These are phyloP conservation scores for Solanum hybrid DNA, from an alignment of 305 asterid genomes.

Conservation along the genomic window DNA sequence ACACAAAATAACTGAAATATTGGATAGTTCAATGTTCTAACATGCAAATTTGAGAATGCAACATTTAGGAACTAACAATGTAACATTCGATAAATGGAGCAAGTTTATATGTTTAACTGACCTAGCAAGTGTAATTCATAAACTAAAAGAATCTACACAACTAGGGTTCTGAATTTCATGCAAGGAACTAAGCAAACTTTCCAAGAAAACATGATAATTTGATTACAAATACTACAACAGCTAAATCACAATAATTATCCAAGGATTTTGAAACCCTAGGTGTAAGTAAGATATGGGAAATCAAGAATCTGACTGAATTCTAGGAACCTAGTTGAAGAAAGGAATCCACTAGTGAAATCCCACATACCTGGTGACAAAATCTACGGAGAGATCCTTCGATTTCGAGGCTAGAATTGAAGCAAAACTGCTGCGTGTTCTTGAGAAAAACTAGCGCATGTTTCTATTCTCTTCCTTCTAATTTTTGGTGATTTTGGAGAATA, in stretches of 20 bases:
- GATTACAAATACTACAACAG: neutral
- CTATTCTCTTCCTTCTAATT: neutral
- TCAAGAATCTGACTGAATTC: neutral
- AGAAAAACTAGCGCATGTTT: neutral
- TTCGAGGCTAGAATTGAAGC: neutral
- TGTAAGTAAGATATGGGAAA: neutral
- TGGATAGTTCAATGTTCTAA: neutral
- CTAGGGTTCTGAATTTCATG: neutral
- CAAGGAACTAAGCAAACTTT: neutral
- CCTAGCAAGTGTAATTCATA: neutral
- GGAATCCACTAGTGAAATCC: neutral
- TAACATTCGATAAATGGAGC: too few species aligned
- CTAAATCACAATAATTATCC: neutral
- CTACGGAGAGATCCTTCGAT: neutral
- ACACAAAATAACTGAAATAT: neutral
- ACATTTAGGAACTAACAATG: neutral
- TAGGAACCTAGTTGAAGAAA: neutral
- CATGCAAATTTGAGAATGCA: neutral
- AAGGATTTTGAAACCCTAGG: neutral
- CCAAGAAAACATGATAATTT: neutral
- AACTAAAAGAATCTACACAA: neutral
- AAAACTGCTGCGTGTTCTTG: neutral
- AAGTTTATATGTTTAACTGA: neutral
- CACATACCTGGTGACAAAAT: neutral
- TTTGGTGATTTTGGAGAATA: neutral